These are phyloP conservation scores for Rhytidhysteron rufulum DNA, from an alignment of 2,329 filamentous ascomycete species.

Conservation along the genomic window DNA sequence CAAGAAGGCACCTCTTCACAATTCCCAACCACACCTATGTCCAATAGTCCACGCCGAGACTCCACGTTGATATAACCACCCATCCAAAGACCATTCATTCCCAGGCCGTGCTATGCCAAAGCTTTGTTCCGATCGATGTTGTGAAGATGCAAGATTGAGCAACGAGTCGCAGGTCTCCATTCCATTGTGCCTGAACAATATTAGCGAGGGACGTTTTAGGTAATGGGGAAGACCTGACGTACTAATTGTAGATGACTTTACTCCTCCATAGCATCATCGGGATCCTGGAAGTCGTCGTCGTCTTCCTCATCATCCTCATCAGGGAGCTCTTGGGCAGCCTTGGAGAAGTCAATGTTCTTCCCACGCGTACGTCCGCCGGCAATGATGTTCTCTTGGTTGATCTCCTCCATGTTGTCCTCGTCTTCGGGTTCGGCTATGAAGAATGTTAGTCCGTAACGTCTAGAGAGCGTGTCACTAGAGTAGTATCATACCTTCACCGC, in stretches of 20 bases:
- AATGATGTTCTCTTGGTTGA: constrained; percentile 87
- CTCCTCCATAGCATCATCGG: constrained; percentile 69
- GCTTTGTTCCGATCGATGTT: background rate
- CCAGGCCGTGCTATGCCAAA: background rate
- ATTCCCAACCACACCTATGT: no score
- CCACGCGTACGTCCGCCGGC: constrained; percentile 79
- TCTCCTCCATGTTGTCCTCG: constrained; percentile 81
- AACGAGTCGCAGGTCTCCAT: background rate
- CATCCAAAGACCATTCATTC: background rate
- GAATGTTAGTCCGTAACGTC: no score
- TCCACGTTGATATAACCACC: background rate
- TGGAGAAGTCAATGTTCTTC: constrained; percentile 87
- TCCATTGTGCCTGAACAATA: background rate
- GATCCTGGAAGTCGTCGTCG: constrained; percentile 63
- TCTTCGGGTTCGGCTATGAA: constrained; percentile 64
- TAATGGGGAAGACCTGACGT: background rate
- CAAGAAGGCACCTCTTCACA: no score
- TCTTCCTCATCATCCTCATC: constrained; percentile 76
- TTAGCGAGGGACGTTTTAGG: background rate
- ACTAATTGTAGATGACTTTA: constrained; percentile 12
- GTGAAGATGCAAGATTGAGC: background rate
- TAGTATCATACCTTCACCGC: constrained; percentile 31
- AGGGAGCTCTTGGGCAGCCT: constrained; percentile 76
- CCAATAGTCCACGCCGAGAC: constrained; percentile 1
- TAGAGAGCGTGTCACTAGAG: no score